Evolutionary conservation across 768 basidiomycete species (phyloP).

Genomic region (Steccherinum ochraceum): DNA sequence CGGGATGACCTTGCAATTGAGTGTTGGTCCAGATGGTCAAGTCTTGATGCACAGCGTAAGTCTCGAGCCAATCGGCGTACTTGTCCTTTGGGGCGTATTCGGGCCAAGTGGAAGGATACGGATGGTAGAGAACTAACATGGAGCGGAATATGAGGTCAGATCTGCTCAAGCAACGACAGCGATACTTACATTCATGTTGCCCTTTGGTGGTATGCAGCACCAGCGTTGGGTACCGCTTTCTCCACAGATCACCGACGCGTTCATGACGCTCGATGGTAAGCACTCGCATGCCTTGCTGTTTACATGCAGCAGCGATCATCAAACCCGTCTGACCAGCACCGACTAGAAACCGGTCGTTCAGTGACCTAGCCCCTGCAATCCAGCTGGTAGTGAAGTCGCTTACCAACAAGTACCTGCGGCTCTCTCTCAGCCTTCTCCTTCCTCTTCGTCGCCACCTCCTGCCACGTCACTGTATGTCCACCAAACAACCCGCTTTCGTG

Average conservation of each 20-base stretch:
- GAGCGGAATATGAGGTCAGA: not conserved
- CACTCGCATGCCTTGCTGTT: conserved; percentile 29
- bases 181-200: conserved; percentile 12
- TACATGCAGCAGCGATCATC: conserved; percentile 32
- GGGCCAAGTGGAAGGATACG: conserved; percentile 32
- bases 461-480: too few species aligned
- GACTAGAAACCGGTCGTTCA: too few species aligned
- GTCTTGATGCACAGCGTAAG: conserved; percentile 31
- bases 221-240: too few species aligned
- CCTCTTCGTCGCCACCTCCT: too few species aligned
- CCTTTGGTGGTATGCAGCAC: conserved; percentile 29
- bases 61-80: conserved; percentile 35
- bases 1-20: conserved; percentile 21
- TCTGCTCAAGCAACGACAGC: not conserved
- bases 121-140: conserved; percentile 29
- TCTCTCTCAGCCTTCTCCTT: too few species aligned
- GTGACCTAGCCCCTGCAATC: too few species aligned
- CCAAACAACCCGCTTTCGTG: too few species aligned
- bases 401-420: too few species aligned
- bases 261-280: conserved; percentile 29
- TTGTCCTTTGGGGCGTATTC: conserved; percentile 32
- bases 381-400: too few species aligned
- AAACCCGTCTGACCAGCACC: conserved; percentile 38
- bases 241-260: conserved; percentile 32
- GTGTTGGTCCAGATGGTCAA: conserved; percentile 35